Percentiles rank a stretch among this genome's conserved stretches.
These are phyloP conservation scores for Solanum sitiens DNA, from an alignment of 257 asterid species.

Conservation along the genomic window DNA sequence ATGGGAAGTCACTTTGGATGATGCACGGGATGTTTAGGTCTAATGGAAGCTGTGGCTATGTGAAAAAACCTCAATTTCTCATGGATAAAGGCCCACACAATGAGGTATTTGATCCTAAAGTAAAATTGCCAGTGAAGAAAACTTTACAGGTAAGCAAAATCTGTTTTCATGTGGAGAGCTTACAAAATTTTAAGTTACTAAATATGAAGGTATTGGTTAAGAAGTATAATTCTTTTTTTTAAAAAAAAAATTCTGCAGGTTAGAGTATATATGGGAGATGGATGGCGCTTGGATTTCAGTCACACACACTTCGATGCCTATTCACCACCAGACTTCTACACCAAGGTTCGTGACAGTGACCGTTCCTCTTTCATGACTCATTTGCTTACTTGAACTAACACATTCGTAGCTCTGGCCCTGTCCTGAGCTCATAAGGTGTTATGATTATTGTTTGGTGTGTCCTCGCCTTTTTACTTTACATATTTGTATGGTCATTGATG, in stretches of 20 bases:
- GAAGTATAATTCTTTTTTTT: too few species aligned
- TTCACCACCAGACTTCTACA: constrained; percentile 94
- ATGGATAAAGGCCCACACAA: constrained; percentile 32
- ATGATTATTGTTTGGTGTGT: not conserved
- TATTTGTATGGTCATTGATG: not conserved
- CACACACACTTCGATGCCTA: constrained; percentile 84
- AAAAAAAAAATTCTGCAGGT: constrained; percentile 28
- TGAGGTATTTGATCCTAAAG: constrained; percentile 70
- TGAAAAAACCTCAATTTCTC: constrained; percentile 68
- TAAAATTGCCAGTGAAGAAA: constrained; percentile 50
- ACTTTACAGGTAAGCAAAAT: constrained; percentile 56
- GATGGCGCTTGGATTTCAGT: constrained; percentile 97
- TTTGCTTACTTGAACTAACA: not conserved
- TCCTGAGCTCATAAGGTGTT: not conserved
- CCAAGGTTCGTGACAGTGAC: constrained; percentile 41
- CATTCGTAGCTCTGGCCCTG: not conserved
- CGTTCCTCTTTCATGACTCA: not conserved
- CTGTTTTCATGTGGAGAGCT: not conserved
- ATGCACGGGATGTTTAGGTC: constrained; percentile 97
- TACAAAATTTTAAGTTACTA: not conserved
- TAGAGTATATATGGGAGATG: constrained; percentile 77
- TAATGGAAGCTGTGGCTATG: constrained; percentile 84
- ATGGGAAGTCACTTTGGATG: constrained; percentile 85
- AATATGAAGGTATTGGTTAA: not conserved
- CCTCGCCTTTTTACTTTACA: not conserved